phyloP scores from a whole-genome alignment of 2,329 filamentous ascomycete genomes.

The Alternaria postmessia region DNA sequence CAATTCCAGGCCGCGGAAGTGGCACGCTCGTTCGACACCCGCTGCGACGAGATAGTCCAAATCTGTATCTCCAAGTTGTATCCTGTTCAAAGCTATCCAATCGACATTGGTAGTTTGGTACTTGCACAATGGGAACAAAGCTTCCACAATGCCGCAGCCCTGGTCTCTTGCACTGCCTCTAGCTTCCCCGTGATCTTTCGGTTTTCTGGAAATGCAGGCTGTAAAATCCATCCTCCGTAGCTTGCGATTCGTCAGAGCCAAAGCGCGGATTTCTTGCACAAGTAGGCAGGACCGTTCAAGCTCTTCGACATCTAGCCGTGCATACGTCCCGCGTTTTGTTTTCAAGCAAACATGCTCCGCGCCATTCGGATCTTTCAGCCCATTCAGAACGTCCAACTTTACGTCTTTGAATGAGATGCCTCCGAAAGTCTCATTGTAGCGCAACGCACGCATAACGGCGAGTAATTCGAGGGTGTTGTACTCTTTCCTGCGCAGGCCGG shows the following conservation, averaged over 20 bases:
- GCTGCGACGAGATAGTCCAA: constrained; percentile 72
- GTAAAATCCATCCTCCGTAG: constrained; percentile 72
- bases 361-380: constrained; percentile 66
- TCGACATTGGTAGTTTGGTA: constrained; percentile 73
- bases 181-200: constrained; percentile 54
- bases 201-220: constrained; percentile 65
- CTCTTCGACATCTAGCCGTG: constrained; percentile 62
- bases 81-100: constrained; percentile 74
- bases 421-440: constrained; percentile 74
- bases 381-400: constrained; percentile 70
- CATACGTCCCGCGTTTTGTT: constrained; percentile 65
- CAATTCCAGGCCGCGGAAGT: constrained; percentile 72
- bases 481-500: constrained; percentile 58
- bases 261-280: constrained; percentile 72
- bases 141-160: constrained; percentile 74
- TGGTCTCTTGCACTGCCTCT: constrained; percentile 62
- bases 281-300: constrained; percentile 66
- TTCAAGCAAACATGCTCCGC: constrained; percentile 68
- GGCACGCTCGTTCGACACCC: constrained; percentile 70
- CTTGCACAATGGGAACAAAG: constrained; percentile 72
- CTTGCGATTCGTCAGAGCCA: constrained; percentile 71
- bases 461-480: constrained; percentile 72
- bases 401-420: constrained; percentile 73
- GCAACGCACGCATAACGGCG: constrained; percentile 72
- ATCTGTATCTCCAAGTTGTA: constrained; percentile 74